A percentile compares a stretch with the other conserved stretches of the same genome.
These are phyloP conservation scores for Salix viminalis DNA, from an alignment of 345 rosid genomes.

Conservation along the genomic window DNA sequence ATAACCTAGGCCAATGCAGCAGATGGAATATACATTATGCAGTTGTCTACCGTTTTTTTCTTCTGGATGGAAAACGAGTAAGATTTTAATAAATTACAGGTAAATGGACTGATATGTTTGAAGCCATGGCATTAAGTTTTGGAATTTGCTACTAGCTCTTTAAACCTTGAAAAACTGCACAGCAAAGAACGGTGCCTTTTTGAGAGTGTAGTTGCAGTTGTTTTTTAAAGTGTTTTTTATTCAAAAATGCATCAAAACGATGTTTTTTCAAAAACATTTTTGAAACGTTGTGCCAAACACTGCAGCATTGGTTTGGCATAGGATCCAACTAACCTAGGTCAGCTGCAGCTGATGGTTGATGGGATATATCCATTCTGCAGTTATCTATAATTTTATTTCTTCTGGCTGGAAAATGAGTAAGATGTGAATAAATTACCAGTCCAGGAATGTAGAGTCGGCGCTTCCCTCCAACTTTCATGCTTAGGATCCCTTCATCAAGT, in stretches of 20 bases:
- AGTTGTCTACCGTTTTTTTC: neutral
- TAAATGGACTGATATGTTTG: neutral
- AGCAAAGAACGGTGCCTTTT: neutral
- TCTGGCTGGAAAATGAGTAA: neutral
- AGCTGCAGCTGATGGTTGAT: neutral
- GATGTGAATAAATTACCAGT: slow-evolving; percentile 36
- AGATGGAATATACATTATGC: neutral
- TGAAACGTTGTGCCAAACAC: no score
- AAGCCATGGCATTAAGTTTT: neutral
- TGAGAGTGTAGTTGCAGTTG: no score
- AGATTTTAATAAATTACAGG: no score
- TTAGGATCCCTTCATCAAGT: slow-evolving; percentile 88
- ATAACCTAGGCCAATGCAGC: neutral
- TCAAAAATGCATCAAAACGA: no score
- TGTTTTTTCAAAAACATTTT: no score
- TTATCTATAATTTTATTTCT: neutral
- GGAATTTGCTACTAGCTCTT: neutral
- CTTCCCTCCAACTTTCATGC: slow-evolving; percentile 88
- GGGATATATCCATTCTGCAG: neutral
- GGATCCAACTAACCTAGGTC: neutral
- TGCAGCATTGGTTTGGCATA: neutral
- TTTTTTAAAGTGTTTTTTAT: no score
- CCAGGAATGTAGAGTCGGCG: slow-evolving; percentile 92
- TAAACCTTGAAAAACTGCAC: neutral
- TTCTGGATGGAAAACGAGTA: no score